These are phyloP conservation scores for Musa itinerans DNA, from an alignment of 176 grass and related monocot species.

Conservation along the genomic window DNA sequence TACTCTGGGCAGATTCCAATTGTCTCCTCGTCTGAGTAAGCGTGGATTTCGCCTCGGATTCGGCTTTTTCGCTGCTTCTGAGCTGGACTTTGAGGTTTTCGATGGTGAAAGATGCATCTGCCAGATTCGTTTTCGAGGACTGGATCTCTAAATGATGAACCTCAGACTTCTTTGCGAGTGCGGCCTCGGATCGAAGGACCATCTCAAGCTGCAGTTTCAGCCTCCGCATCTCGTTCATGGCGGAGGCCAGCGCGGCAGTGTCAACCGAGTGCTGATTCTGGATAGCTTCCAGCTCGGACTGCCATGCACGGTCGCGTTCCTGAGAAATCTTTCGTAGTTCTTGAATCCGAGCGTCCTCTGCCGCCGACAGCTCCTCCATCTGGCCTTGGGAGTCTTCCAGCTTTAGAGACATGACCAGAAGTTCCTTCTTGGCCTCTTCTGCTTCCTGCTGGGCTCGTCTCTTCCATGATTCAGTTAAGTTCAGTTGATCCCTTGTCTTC, in stretches of 20 bases:
- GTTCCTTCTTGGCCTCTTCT: slow-evolving; percentile 46
- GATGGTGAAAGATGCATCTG: slow-evolving; percentile 38
- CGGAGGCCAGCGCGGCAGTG: slow-evolving; percentile 49
- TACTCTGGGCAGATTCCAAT: slow-evolving; percentile 55
- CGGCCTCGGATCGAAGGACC: slow-evolving; percentile 16
- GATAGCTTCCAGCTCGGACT: slow-evolving; percentile 84
- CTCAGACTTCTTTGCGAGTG: slow-evolving; percentile 11
- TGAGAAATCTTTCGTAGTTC: slow-evolving; percentile 78
- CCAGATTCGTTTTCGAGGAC: slow-evolving; percentile 36
- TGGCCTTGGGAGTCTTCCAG: slow-evolving; percentile 38
- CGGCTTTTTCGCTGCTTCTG: slow-evolving; percentile 25
- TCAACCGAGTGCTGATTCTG: slow-evolving; percentile 87
- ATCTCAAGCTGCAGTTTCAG: slow-evolving; percentile 54
- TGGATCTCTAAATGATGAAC: slow-evolving; percentile 11
- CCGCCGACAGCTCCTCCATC: slow-evolving; percentile 45
- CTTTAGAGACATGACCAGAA: slow-evolving; percentile 28
- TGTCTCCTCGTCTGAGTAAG: slow-evolving; percentile 61
- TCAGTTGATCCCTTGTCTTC: slow-evolving; percentile 68
- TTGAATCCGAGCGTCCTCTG: slow-evolving; percentile 56
- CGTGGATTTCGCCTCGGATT: slow-evolving; percentile 47
- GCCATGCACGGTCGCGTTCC: slow-evolving; percentile 93
- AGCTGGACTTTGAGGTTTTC: slow-evolving; percentile 42
- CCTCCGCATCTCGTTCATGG: slow-evolving; percentile 69
- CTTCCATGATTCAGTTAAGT: slow-evolving; percentile 48
- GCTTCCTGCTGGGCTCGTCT: slow-evolving; percentile 63